A percentile compares a stretch with the other conserved stretches of the same genome.
Conservation (phyloP, 306 rosid species). For the Quercus variabilis region DNA sequence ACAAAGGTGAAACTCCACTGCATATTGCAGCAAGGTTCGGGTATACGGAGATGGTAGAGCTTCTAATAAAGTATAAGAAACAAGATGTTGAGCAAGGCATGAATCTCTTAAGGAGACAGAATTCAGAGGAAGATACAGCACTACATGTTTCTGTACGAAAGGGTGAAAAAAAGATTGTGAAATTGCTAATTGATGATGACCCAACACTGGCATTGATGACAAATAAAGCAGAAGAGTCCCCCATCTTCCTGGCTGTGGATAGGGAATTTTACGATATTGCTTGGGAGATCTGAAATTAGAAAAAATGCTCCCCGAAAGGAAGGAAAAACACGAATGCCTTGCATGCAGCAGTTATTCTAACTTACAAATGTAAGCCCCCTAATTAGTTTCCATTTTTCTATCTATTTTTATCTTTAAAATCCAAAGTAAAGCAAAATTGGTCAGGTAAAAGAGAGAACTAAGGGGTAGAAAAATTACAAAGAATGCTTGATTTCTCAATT, state of each 20-base stretch:
- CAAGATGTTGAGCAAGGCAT: neutral
- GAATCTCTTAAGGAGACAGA: neutral
- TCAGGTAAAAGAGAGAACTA: no score
- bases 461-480: no score
- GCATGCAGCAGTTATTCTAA: slow-evolving; percentile 18
- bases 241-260: slow-evolving; percentile 8
- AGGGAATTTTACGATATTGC: neutral
- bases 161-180: neutral
- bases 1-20: neutral
- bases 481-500: no score
- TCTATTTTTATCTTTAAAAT: no score
- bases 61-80: neutral
- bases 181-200: neutral
- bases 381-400: no score
- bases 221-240: neutral
- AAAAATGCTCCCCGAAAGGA: neutral
- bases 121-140: neutral
- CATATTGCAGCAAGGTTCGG: slow-evolving; percentile 18
- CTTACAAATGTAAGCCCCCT: no score
- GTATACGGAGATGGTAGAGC: neutral
- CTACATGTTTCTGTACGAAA: neutral
- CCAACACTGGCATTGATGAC: neutral
- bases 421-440: no score
- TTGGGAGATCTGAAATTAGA: neutral
- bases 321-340: slow-evolving; percentile 15